Percentiles rank a stretch among this genome's conserved stretches.
These are phyloP conservation scores for Colletotrichum filicis DNA, from an alignment of 2,329 filamentous ascomycete genomes.

Conservation along the genomic window DNA sequence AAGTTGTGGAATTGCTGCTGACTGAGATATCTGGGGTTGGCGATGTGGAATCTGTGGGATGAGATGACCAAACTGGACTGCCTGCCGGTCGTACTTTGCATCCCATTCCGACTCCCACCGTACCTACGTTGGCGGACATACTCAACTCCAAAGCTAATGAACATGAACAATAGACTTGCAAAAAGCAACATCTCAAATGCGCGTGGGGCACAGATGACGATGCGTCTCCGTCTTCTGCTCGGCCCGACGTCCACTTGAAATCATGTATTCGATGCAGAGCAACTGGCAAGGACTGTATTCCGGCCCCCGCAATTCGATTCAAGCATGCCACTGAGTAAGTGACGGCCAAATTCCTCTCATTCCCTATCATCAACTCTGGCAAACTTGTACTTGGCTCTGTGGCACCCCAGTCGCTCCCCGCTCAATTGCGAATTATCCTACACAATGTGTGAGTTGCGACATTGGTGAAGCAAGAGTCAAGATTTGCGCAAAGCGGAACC, in stretches of 20 bases:
- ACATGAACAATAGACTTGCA: slow-evolving; percentile 4
- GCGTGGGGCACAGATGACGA: slow-evolving; percentile 19
- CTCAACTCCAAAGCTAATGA: background rate
- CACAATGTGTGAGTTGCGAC: background rate
- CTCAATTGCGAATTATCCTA: background rate
- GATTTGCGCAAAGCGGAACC: background rate
- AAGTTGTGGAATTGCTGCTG: background rate
- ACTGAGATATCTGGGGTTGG: background rate
- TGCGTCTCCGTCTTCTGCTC: slow-evolving; percentile 10
- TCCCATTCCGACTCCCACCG: background rate
- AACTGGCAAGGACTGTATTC: slow-evolving; percentile 14
- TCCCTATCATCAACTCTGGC: background rate
- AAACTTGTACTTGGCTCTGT: background rate
- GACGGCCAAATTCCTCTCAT: background rate
- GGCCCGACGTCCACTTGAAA: background rate
- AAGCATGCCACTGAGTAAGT: slow-evolving; percentile 21
- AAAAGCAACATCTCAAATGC: slow-evolving; percentile 27
- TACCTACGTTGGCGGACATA: background rate
- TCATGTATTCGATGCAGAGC: slow-evolving; percentile 28
- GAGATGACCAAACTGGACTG: background rate
- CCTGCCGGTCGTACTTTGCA: background rate
- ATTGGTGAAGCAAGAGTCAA: background rate
- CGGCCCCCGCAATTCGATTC: slow-evolving; percentile 17
- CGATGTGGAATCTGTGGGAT: background rate
- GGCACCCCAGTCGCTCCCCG: background rate